phyloP scores from a whole-genome alignment of 768 basidiomycete species.

The Cantharellus anzutake region DNA sequence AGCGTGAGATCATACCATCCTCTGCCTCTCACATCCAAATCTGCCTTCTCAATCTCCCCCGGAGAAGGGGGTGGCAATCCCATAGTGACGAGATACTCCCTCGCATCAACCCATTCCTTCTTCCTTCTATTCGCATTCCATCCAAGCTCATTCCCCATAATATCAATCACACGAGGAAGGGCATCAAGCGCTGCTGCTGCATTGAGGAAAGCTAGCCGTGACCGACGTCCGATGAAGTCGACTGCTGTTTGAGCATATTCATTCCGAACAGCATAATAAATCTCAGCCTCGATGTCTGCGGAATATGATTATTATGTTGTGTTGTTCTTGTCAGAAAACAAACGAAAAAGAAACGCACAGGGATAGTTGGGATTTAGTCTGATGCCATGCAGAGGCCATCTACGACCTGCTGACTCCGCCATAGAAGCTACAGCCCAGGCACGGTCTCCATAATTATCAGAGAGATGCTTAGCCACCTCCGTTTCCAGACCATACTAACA shows the following conservation, averaged over 20 bases:
- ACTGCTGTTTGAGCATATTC: conserved; percentile 88
- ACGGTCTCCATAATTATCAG: conserved; percentile 89
- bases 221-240: conserved; percentile 84
- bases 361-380: conserved; percentile 55
- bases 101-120: conserved; percentile 39
- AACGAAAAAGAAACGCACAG: conserved; percentile 26
- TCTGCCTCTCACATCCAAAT: neutral
- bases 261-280: conserved; percentile 67
- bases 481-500: conserved; percentile 70
- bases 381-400: conserved; percentile 76
- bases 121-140: conserved; percentile 48
- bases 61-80: conserved; percentile 30
- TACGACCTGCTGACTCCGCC: conserved; percentile 52
- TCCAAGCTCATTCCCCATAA: conserved; percentile 71
- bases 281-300: conserved; percentile 78
- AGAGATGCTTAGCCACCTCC: conserved; percentile 82
- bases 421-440: conserved; percentile 87
- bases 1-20: neutral
- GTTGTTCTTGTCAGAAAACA: neutral
- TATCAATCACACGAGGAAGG: conserved; percentile 73
- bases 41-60: conserved; percentile 8
- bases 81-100: conserved; percentile 66
- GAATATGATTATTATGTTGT: neutral
- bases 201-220: conserved; percentile 88
- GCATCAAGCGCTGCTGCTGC: conserved; percentile 66